A percentile compares a stretch with the other conserved stretches of the same genome.
Conservation (phyloP, 2,329 filamentous ascomycete genomes). For the Fusarium haematococcum region DNA sequence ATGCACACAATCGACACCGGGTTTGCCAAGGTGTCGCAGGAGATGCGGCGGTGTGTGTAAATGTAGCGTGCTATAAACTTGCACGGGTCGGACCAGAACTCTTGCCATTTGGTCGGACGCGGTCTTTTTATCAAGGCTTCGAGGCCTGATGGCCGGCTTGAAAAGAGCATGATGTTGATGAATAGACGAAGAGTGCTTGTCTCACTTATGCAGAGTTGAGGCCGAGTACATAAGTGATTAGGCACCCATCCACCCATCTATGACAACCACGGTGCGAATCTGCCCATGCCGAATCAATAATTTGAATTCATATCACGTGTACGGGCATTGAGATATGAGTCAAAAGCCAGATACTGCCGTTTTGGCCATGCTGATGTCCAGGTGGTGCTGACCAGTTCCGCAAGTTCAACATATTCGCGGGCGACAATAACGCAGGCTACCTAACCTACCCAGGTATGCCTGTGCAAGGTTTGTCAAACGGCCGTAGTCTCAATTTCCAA, state of each 20-base stretch:
- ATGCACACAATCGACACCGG: constrained; percentile 52
- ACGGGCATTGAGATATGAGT: neutral
- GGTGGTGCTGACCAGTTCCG: neutral
- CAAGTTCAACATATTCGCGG: neutral
- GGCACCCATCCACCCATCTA: constrained; percentile 6
- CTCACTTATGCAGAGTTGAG: neutral
- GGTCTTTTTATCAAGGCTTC: constrained; percentile 13
- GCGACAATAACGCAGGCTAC: neutral
- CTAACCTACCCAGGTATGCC: no score
- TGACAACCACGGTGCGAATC: neutral
- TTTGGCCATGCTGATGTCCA: neutral
- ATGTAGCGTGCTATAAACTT: constrained; percentile 11
- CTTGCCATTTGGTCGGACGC: constrained; percentile 12
- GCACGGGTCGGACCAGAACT: constrained; percentile 8
- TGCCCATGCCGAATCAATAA: neutral
- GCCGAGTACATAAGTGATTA: neutral
- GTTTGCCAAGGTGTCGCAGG: neutral
- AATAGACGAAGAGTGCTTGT: neutral
- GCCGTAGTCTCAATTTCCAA: neutral
- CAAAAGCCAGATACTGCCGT: neutral
- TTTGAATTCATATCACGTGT: neutral
- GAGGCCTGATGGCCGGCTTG: neutral
- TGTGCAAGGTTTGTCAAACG: neutral
- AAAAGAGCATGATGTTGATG: constrained; percentile 6
- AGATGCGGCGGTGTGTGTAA: constrained; percentile 3